phyloP scores from a whole-genome alignment of 148 eudicot genomes.

The Rhododendron mucronatum region DNA sequence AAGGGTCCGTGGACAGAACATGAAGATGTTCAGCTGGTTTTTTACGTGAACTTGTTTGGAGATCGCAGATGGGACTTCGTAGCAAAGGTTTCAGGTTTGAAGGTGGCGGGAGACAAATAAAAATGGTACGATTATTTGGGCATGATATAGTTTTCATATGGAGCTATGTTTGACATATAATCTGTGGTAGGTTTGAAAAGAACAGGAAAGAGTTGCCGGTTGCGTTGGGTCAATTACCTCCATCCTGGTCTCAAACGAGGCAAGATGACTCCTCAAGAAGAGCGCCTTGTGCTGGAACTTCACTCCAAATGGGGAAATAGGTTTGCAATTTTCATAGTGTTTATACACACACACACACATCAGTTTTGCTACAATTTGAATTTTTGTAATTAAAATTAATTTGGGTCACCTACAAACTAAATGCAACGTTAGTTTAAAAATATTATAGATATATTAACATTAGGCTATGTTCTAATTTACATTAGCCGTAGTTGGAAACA shows the following conservation, averaged over 20 bases:
- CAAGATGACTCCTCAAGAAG: conserved; percentile 86
- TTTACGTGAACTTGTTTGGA: conserved; percentile 88
- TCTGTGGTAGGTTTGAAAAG: conserved; percentile 70
- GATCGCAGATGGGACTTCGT: conserved; percentile 99
- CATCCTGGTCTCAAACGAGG: conserved; percentile 86
- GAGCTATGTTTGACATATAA: conserved; percentile 16
- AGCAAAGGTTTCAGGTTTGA: conserved; percentile 99
- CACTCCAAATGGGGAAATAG: conserved; percentile 93
- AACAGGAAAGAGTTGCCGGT: conserved; percentile 93
- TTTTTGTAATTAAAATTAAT: neutral
- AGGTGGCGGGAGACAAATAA: conserved; percentile 96
- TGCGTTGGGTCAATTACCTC: conserved; percentile 96
- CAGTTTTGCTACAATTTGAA: neutral
- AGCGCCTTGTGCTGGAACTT: conserved; percentile 72
- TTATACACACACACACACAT: neutral
- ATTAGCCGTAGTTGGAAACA: neutral
- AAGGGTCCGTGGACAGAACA: conserved; percentile 98
- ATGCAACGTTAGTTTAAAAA: neutral
- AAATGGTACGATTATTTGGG: conserved; percentile 63
- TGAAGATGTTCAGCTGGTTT: conserved; percentile 78
- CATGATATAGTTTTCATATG: conserved; percentile 31
- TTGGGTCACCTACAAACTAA: neutral
- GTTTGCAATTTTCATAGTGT: conserved; percentile 24
- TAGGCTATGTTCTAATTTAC: neutral
- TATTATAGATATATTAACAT: too few species aligned